Base-by-base conservation (phyloP, 345 rosid genomes). In the Pseudoturritis turrita region DNA sequence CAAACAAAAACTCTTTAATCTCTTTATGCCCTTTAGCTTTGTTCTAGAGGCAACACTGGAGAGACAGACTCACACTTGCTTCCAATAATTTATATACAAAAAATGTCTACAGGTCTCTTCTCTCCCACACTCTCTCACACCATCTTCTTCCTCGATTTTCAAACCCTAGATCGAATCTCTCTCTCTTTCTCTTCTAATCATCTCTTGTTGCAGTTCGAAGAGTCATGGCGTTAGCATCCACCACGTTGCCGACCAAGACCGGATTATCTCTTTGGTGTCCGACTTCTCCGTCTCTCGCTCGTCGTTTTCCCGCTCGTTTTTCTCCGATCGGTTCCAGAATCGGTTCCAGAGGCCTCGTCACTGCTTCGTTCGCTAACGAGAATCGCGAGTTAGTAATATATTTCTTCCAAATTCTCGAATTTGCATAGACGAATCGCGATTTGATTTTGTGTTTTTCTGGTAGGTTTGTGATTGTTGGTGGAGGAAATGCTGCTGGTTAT, bases 401-500 rank as follows among this genome's bases (percentile, higher is more conserved):
- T 45, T 57, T 57, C 10, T 8, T 33, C 51, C 17, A 4, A 35
- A 13, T 23, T 25, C 21, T 53, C 0, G 21, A 33, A 7, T 64
- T 57, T 13, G 15, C 1, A 11, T 65, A 3, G 36, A 9, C 1
- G 70, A 18, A 68, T 53, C 62, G 60, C 22, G 71, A 33, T 33
- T 35, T 12, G 6, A 43, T 14, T 62, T 18, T 25, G 36, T 46
- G 14, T 45, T 7, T 43, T 1, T 18, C 9, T 19, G 51, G 23
- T 64, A 89, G 96, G 83, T 89, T 76, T 81, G 90, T 94, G 78
- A 89, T 89, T 26, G 84, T 94, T 70, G 98, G 98, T 21, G 98
- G 98, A 18, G 98, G 98, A 18, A 94, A 94, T 84, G 87, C 98
- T n/a, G 97, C 97, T 7, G 98, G 98, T 23, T 94, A 94, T 76